Evolutionary conservation across 2,329 filamentous ascomycete species (phyloP).

Genomic region (Fusarium redolens): DNA sequence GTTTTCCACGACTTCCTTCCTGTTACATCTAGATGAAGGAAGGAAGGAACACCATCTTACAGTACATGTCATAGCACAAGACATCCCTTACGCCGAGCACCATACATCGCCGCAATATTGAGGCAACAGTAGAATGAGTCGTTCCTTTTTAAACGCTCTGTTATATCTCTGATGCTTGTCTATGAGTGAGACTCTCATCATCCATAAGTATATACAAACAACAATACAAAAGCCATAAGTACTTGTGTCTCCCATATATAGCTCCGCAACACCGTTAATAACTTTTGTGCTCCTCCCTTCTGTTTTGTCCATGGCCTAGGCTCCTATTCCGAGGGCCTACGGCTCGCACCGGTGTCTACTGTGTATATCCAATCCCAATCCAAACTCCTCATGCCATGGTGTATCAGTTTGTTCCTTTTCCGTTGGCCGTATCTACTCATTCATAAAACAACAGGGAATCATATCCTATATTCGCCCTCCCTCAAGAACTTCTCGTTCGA

Average conservation of each 20-base stretch:
- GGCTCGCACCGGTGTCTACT: constrained; percentile 19
- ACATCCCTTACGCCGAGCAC: background rate
- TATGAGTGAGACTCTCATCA: background rate
- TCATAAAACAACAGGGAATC: constrained; percentile 11
- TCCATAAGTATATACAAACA: constrained; percentile 10
- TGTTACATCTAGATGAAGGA: background rate
- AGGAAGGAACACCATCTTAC: background rate
- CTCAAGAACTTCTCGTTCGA: constrained; percentile 72
- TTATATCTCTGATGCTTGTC: constrained; percentile 8
- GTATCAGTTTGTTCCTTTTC: constrained; percentile 16
- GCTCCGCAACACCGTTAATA: constrained; percentile 24
- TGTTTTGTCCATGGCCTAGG: background rate
- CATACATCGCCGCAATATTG: background rate
- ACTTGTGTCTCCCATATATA: constrained; percentile 10
- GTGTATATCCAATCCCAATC: constrained; percentile 32
- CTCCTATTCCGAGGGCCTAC: background rate
- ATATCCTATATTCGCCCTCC: constrained; percentile 60
- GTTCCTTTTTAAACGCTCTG: background rate
- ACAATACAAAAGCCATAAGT: constrained; percentile 3
- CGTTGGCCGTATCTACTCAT: constrained; percentile 10
- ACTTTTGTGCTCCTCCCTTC: constrained; percentile 27
- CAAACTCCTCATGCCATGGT: constrained; percentile 29
- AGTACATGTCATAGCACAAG: background rate
- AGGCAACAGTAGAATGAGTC: background rate
- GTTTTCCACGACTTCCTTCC: background rate